Evolutionary conservation across 805 yeast species (phyloP).

Genomic region (Saturnispora hagleri): DNA sequence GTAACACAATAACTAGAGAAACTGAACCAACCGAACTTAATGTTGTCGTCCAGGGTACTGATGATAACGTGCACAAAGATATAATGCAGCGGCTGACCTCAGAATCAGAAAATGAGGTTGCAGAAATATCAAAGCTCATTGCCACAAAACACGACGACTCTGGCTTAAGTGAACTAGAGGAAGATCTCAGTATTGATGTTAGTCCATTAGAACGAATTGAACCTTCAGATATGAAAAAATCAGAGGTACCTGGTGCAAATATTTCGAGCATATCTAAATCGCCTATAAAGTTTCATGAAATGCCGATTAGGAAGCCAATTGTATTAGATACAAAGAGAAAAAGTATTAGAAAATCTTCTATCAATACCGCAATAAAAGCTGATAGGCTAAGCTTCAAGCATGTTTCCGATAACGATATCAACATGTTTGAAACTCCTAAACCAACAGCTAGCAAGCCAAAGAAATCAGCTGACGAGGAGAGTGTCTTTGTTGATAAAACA

Average conservation of each 20-base stretch:
- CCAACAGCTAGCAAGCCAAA: not conserved
- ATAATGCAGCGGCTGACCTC: not conserved
- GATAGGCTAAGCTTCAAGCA: not conserved
- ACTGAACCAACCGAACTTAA: conserved; percentile 4
- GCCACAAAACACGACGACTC: conserved; percentile 17
- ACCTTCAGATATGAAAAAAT: conserved; percentile 17
- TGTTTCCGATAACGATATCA: not conserved
- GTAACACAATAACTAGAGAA: not conserved
- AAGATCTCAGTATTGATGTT: conserved; percentile 19
- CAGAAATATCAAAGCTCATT: conserved; percentile 15
- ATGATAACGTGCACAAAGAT: not conserved
- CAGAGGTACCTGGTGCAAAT: conserved; percentile 6
- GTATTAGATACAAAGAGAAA: conserved; percentile 23
- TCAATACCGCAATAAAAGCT: not conserved
- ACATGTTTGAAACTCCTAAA: conserved; percentile 6
- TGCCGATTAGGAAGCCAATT: conserved; percentile 27
- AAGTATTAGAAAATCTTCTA: conserved; percentile 17
- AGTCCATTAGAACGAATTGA: conserved; percentile 26
- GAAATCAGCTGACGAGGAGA: conserved; percentile 4
- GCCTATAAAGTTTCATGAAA: conserved; percentile 26
- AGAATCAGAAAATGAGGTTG: conserved; percentile 14
- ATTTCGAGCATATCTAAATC: conserved; percentile 18
- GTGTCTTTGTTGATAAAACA: conserved; percentile 17
- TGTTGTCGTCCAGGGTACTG: not conserved
- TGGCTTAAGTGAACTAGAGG: conserved; percentile 18